Conservation (phyloP, 2,329 filamentous ascomycete genomes). For the Fusarium fujikuroi region DNA sequence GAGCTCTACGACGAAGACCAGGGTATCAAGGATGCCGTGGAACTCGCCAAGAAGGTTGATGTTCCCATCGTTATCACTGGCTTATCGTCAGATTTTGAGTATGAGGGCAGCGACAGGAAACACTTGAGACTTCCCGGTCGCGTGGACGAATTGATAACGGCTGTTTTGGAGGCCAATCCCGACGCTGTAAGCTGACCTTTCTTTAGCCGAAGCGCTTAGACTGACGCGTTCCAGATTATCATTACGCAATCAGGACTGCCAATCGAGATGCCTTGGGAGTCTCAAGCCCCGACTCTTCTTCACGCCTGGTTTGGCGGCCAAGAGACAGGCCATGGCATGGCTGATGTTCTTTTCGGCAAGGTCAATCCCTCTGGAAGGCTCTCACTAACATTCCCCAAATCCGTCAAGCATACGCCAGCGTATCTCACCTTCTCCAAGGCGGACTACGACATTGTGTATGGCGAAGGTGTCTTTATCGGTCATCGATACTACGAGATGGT, state of each 20-base stretch:
- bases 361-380: conserved; percentile 63
- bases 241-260: conserved; percentile 60
- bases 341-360: conserved; percentile 42
- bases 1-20: conserved; percentile 41
- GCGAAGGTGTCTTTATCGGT: conserved; percentile 78
- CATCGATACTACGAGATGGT: conserved; percentile 74
- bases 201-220: fast-evolving
- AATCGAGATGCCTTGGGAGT: conserved; percentile 50
- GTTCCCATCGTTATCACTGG: conserved; percentile 66
- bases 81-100: conserved; percentile 58
- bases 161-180: conserved; percentile 65
- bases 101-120: conserved; percentile 72
- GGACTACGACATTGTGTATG: conserved; percentile 73
- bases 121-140: conserved; percentile 71
- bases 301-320: conserved; percentile 47
- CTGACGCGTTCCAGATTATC: conserved; percentile 12
- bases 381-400: conserved; percentile 71
- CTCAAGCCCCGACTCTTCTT: conserved; percentile 47
- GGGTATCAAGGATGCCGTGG: conserved; percentile 48
- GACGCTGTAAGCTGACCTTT: conserved; percentile 62
- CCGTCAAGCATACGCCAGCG: conserved; percentile 73
- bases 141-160: conserved; percentile 67
- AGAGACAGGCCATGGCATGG: conserved; percentile 41
- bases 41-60: conserved; percentile 54
- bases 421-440: conserved; percentile 75